Percentiles rank a stretch among this genome's conserved stretches.
phyloP scores from a whole-genome alignment of 2,329 filamentous ascomycete species.

The Cordyceps tenuipes region DNA sequence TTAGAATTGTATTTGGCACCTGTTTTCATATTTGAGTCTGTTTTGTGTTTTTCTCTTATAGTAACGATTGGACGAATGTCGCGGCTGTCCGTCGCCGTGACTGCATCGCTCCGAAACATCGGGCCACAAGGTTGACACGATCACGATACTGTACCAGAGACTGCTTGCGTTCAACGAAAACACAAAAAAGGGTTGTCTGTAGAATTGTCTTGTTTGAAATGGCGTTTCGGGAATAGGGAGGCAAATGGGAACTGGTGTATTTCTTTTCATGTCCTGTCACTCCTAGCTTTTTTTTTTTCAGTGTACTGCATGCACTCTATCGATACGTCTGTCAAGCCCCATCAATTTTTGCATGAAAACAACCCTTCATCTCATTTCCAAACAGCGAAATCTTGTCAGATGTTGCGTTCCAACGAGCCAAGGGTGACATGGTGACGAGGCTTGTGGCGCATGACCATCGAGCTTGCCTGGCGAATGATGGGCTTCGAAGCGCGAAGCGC shows the following conservation, averaged over 20 bases:
- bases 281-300: constrained; percentile 7
- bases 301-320: constrained; percentile 8
- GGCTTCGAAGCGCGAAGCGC: background rate
- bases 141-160: background rate
- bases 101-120: background rate
- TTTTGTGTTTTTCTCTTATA: background rate
- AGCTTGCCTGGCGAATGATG: background rate
- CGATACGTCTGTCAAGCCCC: background rate
- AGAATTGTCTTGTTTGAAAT: constrained; percentile 16
- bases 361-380: background rate
- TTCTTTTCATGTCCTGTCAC: background rate
- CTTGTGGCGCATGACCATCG: constrained; percentile 4
- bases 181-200: constrained; percentile 17
- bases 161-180: background rate
- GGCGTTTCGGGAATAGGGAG: constrained; percentile 25
- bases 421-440: constrained; percentile 8
- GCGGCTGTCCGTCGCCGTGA: background rate
- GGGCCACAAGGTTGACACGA: background rate
- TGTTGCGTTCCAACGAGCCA: constrained; percentile 14
- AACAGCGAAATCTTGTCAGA: background rate
- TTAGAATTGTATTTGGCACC: background rate
- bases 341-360: background rate
- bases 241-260: constrained; percentile 18
- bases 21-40: constrained; percentile 3
- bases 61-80: background rate